These are phyloP conservation scores for Amanita pseudoporphyria DNA, from an alignment of 768 basidiomycete species.

Conservation along the genomic window DNA sequence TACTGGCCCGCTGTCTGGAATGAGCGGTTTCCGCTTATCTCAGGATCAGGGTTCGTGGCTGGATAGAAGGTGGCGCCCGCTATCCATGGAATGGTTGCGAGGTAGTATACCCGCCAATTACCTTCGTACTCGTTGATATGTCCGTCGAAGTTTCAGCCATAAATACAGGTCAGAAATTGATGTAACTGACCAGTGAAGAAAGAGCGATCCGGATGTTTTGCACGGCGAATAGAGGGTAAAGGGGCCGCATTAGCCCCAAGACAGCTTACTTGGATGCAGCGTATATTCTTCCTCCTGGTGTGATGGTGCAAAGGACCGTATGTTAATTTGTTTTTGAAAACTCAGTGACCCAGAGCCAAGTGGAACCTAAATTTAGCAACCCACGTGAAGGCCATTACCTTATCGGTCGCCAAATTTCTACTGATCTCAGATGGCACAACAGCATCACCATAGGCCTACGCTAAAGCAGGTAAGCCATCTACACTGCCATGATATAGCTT, in stretches of 20 bases:
- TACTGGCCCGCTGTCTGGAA: constrained; percentile 41
- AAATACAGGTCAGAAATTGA: neutral
- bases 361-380: neutral
- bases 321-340: too few relatives aligned
- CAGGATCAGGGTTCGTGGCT: constrained; percentile 34
- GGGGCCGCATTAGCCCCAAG: constrained; percentile 41
- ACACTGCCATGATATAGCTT: neutral
- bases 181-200: constrained; percentile 38
- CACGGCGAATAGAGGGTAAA: constrained; percentile 25
- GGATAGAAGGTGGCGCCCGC: constrained; percentile 44
- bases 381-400: neutral
- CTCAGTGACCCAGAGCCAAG: too few relatives aligned
- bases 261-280: constrained; percentile 45
- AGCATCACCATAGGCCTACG: constrained; percentile 50
- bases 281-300: constrained; percentile 36
- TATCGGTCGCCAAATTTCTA: neutral
- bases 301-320: too few relatives aligned
- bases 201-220: constrained; percentile 34
- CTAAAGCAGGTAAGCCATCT: constrained; percentile 1
- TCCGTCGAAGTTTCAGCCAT: constrained; percentile 20
- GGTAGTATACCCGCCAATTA: constrained; percentile 42
- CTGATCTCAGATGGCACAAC: neutral
- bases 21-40: constrained; percentile 35
- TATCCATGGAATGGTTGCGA: constrained; percentile 35
- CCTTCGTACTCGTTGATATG: constrained; percentile 29